Percentiles rank a stretch among this genome's conserved stretches.
phyloP scores from a whole-genome alignment of 2,329 filamentous ascomycete species.

The Polytolypa hystricis region DNA sequence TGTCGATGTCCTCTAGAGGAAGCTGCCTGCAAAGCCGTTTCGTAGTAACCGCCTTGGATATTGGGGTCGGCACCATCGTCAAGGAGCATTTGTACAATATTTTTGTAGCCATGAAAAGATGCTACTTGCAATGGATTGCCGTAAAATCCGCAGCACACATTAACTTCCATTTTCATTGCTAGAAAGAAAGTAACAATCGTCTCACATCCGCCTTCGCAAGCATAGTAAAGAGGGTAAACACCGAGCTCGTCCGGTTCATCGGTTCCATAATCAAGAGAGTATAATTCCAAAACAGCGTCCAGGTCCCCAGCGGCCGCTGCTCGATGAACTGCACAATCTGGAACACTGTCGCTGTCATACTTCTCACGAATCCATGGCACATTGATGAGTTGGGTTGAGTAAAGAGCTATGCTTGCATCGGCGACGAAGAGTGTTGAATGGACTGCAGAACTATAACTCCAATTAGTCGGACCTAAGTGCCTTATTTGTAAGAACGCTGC shows the following conservation, averaged over 20 bases:
- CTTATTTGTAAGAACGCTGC: not conserved
- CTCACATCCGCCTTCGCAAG: not conserved
- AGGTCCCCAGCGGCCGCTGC: not conserved
- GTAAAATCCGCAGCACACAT: not conserved
- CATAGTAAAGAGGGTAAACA: not conserved
- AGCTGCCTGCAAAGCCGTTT: not conserved
- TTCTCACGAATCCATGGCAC: not conserved
- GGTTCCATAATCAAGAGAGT: not conserved
- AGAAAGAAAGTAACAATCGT: not conserved
- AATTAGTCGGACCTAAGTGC: not conserved
- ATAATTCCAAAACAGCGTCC: not conserved
- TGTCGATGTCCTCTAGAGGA: not conserved
- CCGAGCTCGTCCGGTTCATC: not conserved
- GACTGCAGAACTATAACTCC: not conserved
- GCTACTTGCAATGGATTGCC: conserved; percentile 3
- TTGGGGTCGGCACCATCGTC: not conserved
- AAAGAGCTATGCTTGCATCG: not conserved
- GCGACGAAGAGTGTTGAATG: not conserved
- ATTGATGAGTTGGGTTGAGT: not conserved
- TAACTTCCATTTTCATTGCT: not conserved
- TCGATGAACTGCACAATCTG: not conserved
- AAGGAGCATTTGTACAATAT: conserved; percentile 4
- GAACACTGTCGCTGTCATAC: not conserved
- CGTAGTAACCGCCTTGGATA: too few relatives aligned
- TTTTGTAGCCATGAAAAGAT: not conserved